A percentile compares a stretch with the other conserved stretches of the same genome.
Evolutionary conservation across 2,329 filamentous ascomycete genomes (phyloP).

Genomic region (Aspergillus sp.): DNA sequence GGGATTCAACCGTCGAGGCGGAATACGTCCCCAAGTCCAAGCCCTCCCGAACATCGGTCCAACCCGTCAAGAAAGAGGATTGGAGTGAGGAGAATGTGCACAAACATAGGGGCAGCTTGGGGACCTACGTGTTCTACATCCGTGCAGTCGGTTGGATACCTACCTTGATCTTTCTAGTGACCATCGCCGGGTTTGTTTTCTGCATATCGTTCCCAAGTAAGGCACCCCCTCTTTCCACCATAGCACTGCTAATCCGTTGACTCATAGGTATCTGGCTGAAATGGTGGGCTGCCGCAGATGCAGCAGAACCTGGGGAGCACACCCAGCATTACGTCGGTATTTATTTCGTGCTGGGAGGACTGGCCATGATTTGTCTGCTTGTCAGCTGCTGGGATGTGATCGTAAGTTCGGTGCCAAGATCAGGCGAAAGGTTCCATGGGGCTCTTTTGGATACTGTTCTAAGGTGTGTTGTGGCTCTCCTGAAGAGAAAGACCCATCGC

Average conservation of each 20-base stretch:
- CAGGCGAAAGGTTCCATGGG: constrained; percentile 50
- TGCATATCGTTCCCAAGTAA: constrained; percentile 43
- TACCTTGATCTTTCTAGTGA: constrained; percentile 36
- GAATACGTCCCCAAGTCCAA: neutral
- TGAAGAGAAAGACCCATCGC: neutral
- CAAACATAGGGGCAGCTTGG: constrained; percentile 33
- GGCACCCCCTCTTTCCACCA: neutral
- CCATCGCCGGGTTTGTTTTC: constrained; percentile 41
- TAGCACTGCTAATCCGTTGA: neutral
- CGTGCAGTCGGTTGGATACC: constrained; percentile 38
- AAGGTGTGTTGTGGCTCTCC: constrained; percentile 24
- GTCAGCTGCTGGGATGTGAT: constrained; percentile 45
- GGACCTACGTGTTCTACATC: constrained; percentile 46
- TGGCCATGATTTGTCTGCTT: constrained; percentile 39
- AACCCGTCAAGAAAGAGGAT: constrained; percentile 1
- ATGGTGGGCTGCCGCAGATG: constrained; percentile 43
- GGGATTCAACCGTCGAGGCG: constrained; percentile 14
- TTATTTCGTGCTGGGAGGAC: constrained; percentile 39
- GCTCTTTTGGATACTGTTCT: constrained; percentile 50
- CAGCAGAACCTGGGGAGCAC: constrained; percentile 31
- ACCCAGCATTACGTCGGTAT: constrained; percentile 40
- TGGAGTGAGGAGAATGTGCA: constrained; percentile 21
- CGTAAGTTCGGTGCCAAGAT: constrained; percentile 54
- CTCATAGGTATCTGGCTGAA: constrained; percentile 40
- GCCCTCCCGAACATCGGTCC: neutral